Conservation (phyloP, 441 rosid genomes). For the Gossypium aridum region DNA sequence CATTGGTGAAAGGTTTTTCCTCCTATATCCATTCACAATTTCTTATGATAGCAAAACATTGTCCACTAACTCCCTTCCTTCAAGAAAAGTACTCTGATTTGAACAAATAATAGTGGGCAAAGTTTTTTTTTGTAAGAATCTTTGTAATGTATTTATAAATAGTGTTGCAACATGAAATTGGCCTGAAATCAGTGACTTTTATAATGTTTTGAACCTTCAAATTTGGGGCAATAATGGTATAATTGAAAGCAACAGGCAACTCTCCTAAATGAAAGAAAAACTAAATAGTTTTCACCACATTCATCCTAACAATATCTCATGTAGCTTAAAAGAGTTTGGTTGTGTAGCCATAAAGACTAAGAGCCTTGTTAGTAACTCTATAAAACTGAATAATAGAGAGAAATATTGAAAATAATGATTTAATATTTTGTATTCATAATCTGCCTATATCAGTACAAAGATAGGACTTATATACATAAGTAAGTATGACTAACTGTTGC, state of each 20-base stretch:
- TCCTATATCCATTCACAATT: background rate
- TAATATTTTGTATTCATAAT: too few relatives aligned
- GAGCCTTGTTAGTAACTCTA: too few relatives aligned
- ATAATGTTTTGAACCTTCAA: background rate
- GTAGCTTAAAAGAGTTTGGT: too few relatives aligned
- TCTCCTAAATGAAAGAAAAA: too few relatives aligned
- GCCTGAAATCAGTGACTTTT: background rate
- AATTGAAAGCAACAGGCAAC: background rate
- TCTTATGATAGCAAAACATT: background rate
- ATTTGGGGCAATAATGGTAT: background rate
- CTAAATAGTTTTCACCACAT: too few relatives aligned
- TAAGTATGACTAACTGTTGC: too few relatives aligned
- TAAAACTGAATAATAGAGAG: too few relatives aligned
- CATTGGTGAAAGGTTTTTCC: background rate
- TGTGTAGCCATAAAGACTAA: too few relatives aligned
- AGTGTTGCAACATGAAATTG: background rate
- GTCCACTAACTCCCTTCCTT: background rate
- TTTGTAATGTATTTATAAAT: background rate
- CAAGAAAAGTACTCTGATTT: background rate
- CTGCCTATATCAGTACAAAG: too few relatives aligned
- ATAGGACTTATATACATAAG: too few relatives aligned
- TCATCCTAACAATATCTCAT: too few relatives aligned
- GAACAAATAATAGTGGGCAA: background rate
- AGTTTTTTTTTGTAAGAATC: background rate
- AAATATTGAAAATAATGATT: too few relatives aligned